These are phyloP conservation scores for Fusarium anguioides DNA, from an alignment of 2,329 filamentous ascomycete genomes.

Conservation along the genomic window DNA sequence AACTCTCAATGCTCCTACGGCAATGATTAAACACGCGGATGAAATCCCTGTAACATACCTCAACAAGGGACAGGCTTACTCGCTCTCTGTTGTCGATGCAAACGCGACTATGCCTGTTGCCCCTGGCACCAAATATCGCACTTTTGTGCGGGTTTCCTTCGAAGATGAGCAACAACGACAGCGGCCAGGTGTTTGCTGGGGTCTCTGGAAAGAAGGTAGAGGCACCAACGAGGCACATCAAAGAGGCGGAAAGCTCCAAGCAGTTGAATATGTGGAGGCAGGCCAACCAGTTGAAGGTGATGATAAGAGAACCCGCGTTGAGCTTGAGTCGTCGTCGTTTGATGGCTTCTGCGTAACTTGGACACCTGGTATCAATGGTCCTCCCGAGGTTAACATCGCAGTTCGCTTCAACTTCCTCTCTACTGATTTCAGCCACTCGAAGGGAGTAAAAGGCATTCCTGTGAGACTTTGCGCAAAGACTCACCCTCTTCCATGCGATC, in stretches of 20 bases:
- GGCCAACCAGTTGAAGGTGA: slow-evolving; percentile 69
- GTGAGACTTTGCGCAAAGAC: slow-evolving; percentile 95
- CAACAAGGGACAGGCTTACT: slow-evolving; percentile 97
- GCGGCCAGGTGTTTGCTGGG: slow-evolving; percentile 86
- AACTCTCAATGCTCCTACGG: slow-evolving; percentile 91
- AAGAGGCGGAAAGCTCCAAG: slow-evolving; percentile 89
- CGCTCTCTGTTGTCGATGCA: slow-evolving; percentile 85
- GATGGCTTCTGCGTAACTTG: slow-evolving; percentile 94
- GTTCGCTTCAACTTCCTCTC: slow-evolving; percentile 99
- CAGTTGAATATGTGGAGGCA: slow-evolving; percentile 89
- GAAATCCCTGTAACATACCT: slow-evolving; percentile 98
- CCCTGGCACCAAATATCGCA: slow-evolving; percentile 80
- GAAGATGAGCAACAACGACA: slow-evolving; percentile 94
- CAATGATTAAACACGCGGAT: slow-evolving; percentile 90
- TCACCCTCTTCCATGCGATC: slow-evolving; percentile 68
- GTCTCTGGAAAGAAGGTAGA: slow-evolving; percentile 92
- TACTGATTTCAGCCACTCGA: slow-evolving; percentile 98
- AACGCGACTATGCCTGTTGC: slow-evolving; percentile 67
- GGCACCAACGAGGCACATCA: slow-evolving; percentile 97
- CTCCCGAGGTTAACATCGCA: slow-evolving; percentile 83
- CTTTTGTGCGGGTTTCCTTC: slow-evolving; percentile 94
- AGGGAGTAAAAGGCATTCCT: slow-evolving; percentile 97
- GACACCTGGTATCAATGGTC: slow-evolving; percentile 77
- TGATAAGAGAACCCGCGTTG: slow-evolving; percentile 74
- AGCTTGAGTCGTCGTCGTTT: slow-evolving; percentile 83